These are phyloP conservation scores for Fraxinus greggii DNA, from an alignment of 305 asterid genomes.

Conservation along the genomic window DNA sequence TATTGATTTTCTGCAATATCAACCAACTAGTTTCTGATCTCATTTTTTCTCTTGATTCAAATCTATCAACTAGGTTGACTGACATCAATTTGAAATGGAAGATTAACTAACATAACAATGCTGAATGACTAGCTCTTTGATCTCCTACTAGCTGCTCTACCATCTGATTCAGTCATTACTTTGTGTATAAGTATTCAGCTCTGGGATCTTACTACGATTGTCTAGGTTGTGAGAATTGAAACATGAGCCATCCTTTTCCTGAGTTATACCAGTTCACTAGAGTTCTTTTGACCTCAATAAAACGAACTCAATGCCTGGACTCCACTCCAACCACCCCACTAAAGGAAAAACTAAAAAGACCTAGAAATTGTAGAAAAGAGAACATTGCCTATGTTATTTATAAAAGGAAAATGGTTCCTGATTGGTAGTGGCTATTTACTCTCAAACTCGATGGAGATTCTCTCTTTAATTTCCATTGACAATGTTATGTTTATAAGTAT, in stretches of 20 bases:
- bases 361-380: background rate
- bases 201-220: background rate
- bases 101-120: background rate
- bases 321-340: background rate
- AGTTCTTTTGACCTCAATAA: background rate
- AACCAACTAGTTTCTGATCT: background rate
- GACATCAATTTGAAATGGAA: background rate
- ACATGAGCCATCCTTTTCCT: background rate
- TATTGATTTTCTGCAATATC: background rate
- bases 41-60: background rate
- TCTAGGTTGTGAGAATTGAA: background rate
- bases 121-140: background rate
- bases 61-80: background rate
- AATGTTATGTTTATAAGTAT: background rate
- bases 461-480: too few species aligned
- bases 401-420: background rate
- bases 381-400: background rate
- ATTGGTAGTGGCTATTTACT: too few species aligned
- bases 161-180: background rate
- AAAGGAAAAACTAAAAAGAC: background rate
- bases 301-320: background rate
- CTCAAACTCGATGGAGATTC: too few species aligned
- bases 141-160: background rate
- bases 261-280: background rate
- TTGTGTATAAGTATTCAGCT: background rate